phyloP scores from a whole-genome alignment of 176 grass and related monocot genomes.

The Typha latifolia region DNA sequence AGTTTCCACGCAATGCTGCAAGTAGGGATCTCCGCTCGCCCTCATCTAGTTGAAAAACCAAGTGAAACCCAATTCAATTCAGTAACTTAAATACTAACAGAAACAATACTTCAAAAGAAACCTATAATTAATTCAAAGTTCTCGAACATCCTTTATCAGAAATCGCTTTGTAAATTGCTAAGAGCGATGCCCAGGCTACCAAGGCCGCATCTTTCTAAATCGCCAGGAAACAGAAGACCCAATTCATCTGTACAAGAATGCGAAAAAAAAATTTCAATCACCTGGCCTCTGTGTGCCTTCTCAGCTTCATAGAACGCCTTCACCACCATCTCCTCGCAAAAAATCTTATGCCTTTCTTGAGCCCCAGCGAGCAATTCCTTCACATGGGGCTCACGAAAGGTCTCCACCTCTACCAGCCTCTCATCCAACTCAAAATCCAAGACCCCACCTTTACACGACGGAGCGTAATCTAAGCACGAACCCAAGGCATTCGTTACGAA shows the following conservation, averaged over 20 bases:
- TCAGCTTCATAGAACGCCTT: constrained; percentile 73
- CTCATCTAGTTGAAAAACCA: constrained; percentile 33
- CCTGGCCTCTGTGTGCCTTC: constrained; percentile 70
- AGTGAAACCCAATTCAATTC: not conserved
- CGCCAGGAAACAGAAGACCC: not conserved
- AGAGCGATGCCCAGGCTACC: too few species aligned
- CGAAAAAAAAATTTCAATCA: constrained; percentile 3
- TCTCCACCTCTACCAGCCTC: constrained; percentile 13
- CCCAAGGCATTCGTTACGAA: constrained; percentile 61
- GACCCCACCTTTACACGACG: constrained; percentile 19
- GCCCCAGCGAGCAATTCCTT: constrained; percentile 45
- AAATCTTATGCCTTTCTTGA: constrained; percentile 67
- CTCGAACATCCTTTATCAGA: too few species aligned
- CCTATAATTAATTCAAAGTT: not conserved
- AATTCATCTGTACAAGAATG: not conserved
- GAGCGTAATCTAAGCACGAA: constrained; percentile 64
- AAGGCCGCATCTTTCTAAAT: too few species aligned
- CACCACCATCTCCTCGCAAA: constrained; percentile 63
- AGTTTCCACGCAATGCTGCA: constrained; percentile 91
- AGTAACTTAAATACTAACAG: not conserved
- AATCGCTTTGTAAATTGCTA: too few species aligned
- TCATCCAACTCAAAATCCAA: constrained; percentile 47
- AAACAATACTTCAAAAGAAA: not conserved
- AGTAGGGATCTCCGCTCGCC: constrained; percentile 73
- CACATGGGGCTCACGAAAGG: constrained; percentile 29